Base-by-base conservation (phyloP, 345 rosid species). In the Diplotaxis tenuifolia region DNA sequence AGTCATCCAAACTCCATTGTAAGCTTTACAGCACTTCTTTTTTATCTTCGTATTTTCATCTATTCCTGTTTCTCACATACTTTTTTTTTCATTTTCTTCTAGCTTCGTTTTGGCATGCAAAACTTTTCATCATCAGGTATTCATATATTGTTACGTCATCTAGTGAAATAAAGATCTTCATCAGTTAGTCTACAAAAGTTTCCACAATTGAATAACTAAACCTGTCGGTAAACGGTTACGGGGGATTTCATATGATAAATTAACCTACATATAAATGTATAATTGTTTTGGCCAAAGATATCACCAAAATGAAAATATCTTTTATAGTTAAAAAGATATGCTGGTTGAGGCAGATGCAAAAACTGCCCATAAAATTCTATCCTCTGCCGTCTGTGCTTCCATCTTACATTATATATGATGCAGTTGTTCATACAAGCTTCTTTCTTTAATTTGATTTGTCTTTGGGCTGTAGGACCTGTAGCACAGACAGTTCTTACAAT, bases 121-220 rank as follows among this genome's bases (percentile, higher is more conserved):
- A 75, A 76, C 72, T 91, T 91, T 78, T 91, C 98, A 58, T 84
- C 96, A 58, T 40, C 89, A 78, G 98, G 98, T 91, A 86, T 67
- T 29, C 74, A 67, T 58, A 31, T n/a, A 64, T 49, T 73, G 31
- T 9, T 72, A 21, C 62, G 61, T 72, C 56, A 45, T 72, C 18
- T 52, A 62, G 29, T 72, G 64, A 16, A 71, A 67, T 53, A 29
- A 8, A 8, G 19, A 38, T 36, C 21, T 36, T 65, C 15, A 52
- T 52, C 32, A 77, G 38, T 38, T 32, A 49, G 12, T 52, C 40
- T 38, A 50, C 23, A 53, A 38, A 57, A 18, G 29, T 47, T 71
- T 57, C 32, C 54, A 16, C 18, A 19, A 25, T 45, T 9, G 47
- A 58, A 45, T 31, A 64, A 32, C 80, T 57, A 23, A 71, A 71